Evolutionary conservation across 2,329 filamentous ascomycete species (phyloP), one percentile per base, ranked within the genome.

Genomic region (Neurospora sp.): DNA sequence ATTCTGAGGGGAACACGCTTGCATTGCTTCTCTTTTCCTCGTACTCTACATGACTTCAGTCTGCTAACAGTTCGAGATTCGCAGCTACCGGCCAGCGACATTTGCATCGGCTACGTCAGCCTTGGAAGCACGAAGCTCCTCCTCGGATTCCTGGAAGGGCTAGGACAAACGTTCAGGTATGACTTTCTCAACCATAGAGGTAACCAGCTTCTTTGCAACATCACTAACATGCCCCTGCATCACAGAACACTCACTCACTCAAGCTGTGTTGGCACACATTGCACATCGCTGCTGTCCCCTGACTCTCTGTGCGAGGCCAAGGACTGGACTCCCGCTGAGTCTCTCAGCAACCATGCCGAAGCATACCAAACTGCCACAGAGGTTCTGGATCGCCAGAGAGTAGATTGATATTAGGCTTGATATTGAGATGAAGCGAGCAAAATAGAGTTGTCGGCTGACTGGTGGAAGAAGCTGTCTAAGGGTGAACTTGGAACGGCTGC

Each of bases 311-410:
- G 52, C 28, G 15, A 62, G 23, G 10, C 17, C 15, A 36, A 62
- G 11, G 52, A 33, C 4, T 75, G 75, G 75, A 74, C 68, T 8
- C 71, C 69, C 15, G 73, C 73, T 15, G 75, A 76, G 70, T 71
- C 69, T 67, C 70, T 76, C 11, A 74, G 74, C 4, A 74, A 75
- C 67, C 75, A 76, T 67, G 66, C 52, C 2, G 67, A 70, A 28
- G 74, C 70, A 7, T 75, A 74, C 38, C 70, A 74, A 67, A 70
- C 68, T 42, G 73, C 73, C 28, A 33, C 4, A 11, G 69, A 36
- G 33, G 72, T 73, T 33, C 17, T 71, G 52, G 75, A 74, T 9
- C 69, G 69, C 33, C 73, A 74, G 38, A 68, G 68, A 38, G 75
- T 73, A 8, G 72, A 19, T 19, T 19, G 19, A 75, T 69, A 68